These are phyloP conservation scores for Amanita jacksonii DNA, from an alignment of 768 basidiomycete species.

Conservation along the genomic window DNA sequence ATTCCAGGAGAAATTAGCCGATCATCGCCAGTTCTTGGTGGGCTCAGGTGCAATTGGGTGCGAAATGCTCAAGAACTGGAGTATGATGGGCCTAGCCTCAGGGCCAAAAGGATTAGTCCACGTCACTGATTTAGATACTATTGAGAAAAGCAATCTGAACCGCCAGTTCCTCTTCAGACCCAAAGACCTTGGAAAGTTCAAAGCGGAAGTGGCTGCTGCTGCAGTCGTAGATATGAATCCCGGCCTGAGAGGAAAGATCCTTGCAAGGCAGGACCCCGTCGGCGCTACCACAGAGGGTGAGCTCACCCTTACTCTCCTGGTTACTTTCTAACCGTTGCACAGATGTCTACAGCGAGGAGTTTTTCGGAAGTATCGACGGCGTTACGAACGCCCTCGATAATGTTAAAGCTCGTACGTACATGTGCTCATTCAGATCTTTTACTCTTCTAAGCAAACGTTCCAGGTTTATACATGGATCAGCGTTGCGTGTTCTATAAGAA, in stretches of 20 bases:
- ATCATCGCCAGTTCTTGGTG: constrained; percentile 91
- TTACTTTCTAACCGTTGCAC: constrained; percentile 33
- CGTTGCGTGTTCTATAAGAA: constrained; percentile 96
- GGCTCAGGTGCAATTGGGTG: constrained; percentile 99
- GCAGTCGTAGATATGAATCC: constrained; percentile 97
- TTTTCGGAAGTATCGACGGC: constrained; percentile 83
- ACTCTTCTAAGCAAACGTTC: neutral
- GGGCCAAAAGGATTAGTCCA: constrained; percentile 75
- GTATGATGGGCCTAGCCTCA: constrained; percentile 91
- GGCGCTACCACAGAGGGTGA: constrained; percentile 88
- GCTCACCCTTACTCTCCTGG: constrained; percentile 18
- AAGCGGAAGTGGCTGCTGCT: constrained; percentile 85
- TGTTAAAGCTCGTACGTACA: constrained; percentile 76
- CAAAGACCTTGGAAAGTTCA: constrained; percentile 95
- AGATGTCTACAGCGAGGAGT: constrained; percentile 85
- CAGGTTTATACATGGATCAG: constrained; percentile 96
- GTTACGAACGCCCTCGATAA: constrained; percentile 99
- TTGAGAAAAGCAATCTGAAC: constrained; percentile 98
- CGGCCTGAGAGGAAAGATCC: constrained; percentile 75
- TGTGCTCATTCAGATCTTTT: no score
- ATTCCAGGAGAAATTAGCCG: constrained; percentile 89
- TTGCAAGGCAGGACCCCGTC: constrained; percentile 87
- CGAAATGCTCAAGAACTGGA: constrained; percentile 99
- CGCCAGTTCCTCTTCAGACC: constrained; percentile 96
- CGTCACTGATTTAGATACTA: constrained; percentile 96